A percentile compares a stretch with the other conserved stretches of the same genome.
These are phyloP conservation scores for Babesia caballi DNA, from an alignment of 169 alveolate species.

Conservation along the genomic window DNA sequence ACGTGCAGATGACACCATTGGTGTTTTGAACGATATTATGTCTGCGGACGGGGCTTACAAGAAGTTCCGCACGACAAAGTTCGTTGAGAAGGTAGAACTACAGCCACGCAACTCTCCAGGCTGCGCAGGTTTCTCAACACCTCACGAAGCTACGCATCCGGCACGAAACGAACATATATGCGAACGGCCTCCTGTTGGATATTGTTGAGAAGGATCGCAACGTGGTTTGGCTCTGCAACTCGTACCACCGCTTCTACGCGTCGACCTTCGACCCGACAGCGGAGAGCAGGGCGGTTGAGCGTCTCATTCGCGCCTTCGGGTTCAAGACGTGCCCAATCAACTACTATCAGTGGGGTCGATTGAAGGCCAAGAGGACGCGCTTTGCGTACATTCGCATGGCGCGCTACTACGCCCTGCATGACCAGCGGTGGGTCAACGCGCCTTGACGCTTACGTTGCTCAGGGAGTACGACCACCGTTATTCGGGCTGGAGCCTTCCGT, in stretches of 20 bases:
- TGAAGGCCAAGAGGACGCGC: constrained; percentile 69
- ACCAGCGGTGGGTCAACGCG: constrained; percentile 55
- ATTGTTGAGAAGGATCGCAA: constrained; percentile 67
- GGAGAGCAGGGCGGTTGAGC: constrained; percentile 57
- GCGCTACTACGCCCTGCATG: constrained; percentile 72
- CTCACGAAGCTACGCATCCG: constrained; percentile 67
- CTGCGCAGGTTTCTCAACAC: constrained; percentile 63
- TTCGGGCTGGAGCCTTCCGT: constrained; percentile 77
- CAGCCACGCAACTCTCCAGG: neutral
- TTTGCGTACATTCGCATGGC: constrained; percentile 75
- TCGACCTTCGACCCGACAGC: constrained; percentile 69
- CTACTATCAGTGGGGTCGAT: constrained; percentile 76
- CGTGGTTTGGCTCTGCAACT: constrained; percentile 75
- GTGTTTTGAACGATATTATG: neutral
- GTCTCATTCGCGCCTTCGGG: constrained; percentile 67
- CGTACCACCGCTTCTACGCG: constrained; percentile 76
- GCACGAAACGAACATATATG: constrained; percentile 51
- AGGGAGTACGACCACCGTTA: constrained; percentile 67
- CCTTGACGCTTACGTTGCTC: neutral
- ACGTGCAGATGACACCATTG: neutral
- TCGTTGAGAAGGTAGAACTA: constrained; percentile 22
- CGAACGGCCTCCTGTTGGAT: constrained; percentile 70
- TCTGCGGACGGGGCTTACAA: constrained; percentile 7
- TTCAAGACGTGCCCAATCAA: constrained; percentile 65
- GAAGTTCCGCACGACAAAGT: constrained; percentile 42